These are phyloP conservation scores for Phragmites australis DNA, from an alignment of 176 grass and related monocot species.

Conservation along the genomic window DNA sequence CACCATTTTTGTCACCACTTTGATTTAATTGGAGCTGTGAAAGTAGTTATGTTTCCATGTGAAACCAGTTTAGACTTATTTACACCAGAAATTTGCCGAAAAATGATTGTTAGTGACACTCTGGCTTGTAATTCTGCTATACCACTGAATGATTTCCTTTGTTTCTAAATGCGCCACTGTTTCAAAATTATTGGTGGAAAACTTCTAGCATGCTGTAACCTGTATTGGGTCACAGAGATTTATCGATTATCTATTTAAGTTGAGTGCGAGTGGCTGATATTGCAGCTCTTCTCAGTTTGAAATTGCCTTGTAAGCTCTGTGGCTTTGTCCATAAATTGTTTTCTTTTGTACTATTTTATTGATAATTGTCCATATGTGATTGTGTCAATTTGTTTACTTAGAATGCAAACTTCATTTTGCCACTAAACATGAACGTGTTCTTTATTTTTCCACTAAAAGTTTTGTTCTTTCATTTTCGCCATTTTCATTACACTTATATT, in stretches of 20 bases:
- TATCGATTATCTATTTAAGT: neutral
- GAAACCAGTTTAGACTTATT: neutral
- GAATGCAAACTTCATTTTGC: neutral
- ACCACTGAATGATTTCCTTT: neutral
- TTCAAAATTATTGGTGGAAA: neutral
- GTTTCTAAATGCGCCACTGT: neutral
- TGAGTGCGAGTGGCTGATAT: neutral
- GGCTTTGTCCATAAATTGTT: neutral
- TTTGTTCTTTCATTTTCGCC: neutral
- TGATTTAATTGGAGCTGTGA: neutral
- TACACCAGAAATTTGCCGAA: neutral
- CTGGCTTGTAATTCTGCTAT: neutral
- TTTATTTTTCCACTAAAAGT: neutral
- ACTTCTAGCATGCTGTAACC: neutral
- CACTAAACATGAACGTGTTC: neutral
- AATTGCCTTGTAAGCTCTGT: neutral
- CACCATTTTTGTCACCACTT: neutral
- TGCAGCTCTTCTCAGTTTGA: neutral
- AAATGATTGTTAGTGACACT: neutral
- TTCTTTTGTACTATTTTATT: neutral
- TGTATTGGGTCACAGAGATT: neutral
- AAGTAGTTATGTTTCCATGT: constrained; percentile 27
- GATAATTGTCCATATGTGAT: neutral
- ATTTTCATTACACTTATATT: neutral
- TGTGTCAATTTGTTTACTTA: neutral